Evolutionary conservation across 228 moss, liverwort and hornwort species (phyloP).

Genomic region (Sphagnum fallax): DNA sequence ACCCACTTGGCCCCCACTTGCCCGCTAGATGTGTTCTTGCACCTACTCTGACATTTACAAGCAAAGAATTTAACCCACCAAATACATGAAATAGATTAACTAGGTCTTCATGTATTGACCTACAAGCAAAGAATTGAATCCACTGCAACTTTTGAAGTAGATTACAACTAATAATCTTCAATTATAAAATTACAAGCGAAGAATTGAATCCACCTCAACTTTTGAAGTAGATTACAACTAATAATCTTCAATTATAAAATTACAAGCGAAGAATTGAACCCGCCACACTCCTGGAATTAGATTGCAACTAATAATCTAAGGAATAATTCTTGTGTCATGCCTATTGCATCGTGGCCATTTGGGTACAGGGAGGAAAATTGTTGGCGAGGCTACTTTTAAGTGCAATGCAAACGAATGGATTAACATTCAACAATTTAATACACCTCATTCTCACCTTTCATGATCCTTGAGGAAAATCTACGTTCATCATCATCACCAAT

Average conservation of each 20-base stretch:
- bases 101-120: too few relatives aligned
- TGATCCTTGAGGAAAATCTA: conserved; percentile 15
- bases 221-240: not conserved
- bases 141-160: too few relatives aligned
- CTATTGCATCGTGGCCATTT: not conserved
- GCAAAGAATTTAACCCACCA: not conserved
- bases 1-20: not conserved
- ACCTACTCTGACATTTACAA: not conserved
- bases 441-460: conserved; percentile 58
- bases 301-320: too few relatives aligned
- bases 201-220: too few relatives aligned
- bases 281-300: too few relatives aligned
- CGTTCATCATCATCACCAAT: too few relatives aligned
- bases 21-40: not conserved
- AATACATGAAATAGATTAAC: too few relatives aligned
- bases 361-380: conserved; percentile 48
- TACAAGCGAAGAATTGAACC: too few relatives aligned
- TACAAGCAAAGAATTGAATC: too few relatives aligned
- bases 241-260: too few relatives aligned
- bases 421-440: conserved; percentile 77
- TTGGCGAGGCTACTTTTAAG: conserved; percentile 40
- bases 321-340: not conserved
- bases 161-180: too few relatives aligned
- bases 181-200: too few relatives aligned
- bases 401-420: conserved; percentile 55